phyloP scores from a whole-genome alignment of 164 flowering plant species.

The grape (Vitis vinifera) region ASM3070453v1 NC_081823.1:2111001-2111500 shows the following conservation, averaged over 20 bases:
- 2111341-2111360: too few species aligned
- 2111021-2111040: background rate
- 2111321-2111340: too few species aligned
- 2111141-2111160: conserved; percentile 9
- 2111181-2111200: background rate
- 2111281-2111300: background rate
- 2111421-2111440: too few species aligned
- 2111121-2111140: background rate
- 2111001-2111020: background rate
- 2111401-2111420: too few species aligned
- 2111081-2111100: conserved; percentile 2
- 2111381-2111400: too few species aligned
- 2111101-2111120: background rate
- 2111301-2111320: background rate
- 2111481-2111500: background rate
- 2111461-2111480: background rate
- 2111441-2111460: background rate
- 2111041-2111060: background rate
- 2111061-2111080: too few species aligned
- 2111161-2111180: conserved; percentile 8
- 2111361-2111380: too few species aligned
- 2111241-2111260: background rate
- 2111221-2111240: conserved; percentile 1
- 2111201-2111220: background rate
- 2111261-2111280: conserved; percentile 1